Percentiles rank a stretch among this genome's conserved stretches.
These are phyloP conservation scores for Mycena olivaceomarginata DNA, from an alignment of 768 basidiomycete species.

Conservation along the genomic window DNA sequence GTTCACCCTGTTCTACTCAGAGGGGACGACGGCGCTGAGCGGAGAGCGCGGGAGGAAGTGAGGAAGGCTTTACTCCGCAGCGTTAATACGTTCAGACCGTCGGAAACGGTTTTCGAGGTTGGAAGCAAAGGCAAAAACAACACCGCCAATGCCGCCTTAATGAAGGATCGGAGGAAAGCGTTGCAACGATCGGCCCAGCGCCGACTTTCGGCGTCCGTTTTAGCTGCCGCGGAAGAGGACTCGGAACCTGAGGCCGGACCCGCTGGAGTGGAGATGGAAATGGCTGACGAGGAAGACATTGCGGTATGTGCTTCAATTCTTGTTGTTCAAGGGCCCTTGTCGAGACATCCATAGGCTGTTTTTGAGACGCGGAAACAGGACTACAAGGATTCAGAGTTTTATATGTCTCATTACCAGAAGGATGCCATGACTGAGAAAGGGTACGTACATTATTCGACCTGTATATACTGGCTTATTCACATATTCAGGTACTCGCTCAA, in stretches of 20 bases:
- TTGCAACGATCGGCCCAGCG: conserved; percentile 77
- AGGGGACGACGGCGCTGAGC: conserved; percentile 58
- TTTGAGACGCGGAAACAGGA: conserved; percentile 76
- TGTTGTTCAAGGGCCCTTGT: conserved; percentile 18
- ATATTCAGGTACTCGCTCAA: conserved; percentile 86
- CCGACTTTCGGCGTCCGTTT: conserved; percentile 60
- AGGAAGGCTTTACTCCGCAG: conserved; percentile 80
- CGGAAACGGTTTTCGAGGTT: conserved; percentile 94
- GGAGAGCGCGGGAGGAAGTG: conserved; percentile 68
- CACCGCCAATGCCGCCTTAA: conserved; percentile 78
- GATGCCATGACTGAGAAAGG: conserved; percentile 93
- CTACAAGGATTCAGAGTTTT: conserved; percentile 90
- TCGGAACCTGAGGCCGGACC: conserved; percentile 59
- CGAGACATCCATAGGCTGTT: conserved; percentile 68
- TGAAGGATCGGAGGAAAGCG: conserved; percentile 92
- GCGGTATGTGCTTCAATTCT: conserved; percentile 68
- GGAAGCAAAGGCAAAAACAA: conserved; percentile 87
- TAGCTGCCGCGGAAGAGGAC: conserved; percentile 54
- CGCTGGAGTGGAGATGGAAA: conserved; percentile 67
- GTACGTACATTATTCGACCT: conserved; percentile 59
- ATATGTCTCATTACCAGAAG: conserved; percentile 94
- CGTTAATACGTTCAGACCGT: conserved; percentile 90
- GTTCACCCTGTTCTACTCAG: conserved; percentile 83
- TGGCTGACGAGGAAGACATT: conserved; percentile 89
- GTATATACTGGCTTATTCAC: conserved; percentile 3